These are phyloP conservation scores for Entonaema liquescens DNA, from an alignment of 495 filamentous ascomycete genomes.

Conservation along the genomic window DNA sequence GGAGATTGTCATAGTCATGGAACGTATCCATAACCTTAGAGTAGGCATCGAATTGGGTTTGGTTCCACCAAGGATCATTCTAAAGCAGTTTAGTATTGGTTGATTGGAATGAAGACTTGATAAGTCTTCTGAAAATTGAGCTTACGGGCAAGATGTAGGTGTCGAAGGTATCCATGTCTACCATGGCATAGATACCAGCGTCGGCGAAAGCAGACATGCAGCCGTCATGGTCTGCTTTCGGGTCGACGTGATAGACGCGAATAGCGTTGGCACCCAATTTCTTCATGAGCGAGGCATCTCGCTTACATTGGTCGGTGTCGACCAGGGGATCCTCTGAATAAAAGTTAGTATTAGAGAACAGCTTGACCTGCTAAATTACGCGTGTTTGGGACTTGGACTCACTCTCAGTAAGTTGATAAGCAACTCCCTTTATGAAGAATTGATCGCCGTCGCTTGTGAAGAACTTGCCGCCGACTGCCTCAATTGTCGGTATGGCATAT, in stretches of 20 bases:
- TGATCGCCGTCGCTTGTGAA: slow-evolving; percentile 79
- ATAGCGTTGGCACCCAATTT: slow-evolving; percentile 83
- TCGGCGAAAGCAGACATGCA: slow-evolving; percentile 75
- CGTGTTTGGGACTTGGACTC: slow-evolving; percentile 14
- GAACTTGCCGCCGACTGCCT: slow-evolving; percentile 81
- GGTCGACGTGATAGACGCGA: slow-evolving; percentile 88
- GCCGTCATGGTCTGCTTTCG: slow-evolving; percentile 70
- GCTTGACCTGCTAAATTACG: background rate
- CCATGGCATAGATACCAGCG: slow-evolving; percentile 80
- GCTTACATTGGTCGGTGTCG: slow-evolving; percentile 77
- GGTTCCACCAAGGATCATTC: slow-evolving; percentile 71
- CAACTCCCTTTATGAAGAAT: slow-evolving; percentile 86
- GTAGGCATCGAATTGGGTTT: slow-evolving; percentile 71
- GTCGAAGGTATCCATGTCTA: slow-evolving; percentile 85
- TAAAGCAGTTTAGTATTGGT: slow-evolving; percentile 40
- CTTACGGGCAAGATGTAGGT: slow-evolving; percentile 79
- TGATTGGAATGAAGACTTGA: background rate
- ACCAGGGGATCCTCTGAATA: slow-evolving; percentile 72
- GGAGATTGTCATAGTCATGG: slow-evolving; percentile 77
- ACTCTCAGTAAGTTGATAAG: slow-evolving; percentile 65
- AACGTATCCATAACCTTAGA: slow-evolving; percentile 80
- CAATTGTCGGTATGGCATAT: slow-evolving; percentile 64
- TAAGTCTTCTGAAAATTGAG: slow-evolving; percentile 43
- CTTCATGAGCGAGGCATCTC: slow-evolving; percentile 81
- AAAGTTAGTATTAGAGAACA: slow-evolving; percentile 10